These are phyloP conservation scores for Syzygium jambos DNA, from an alignment of 345 rosid genomes.

Conservation along the genomic window DNA sequence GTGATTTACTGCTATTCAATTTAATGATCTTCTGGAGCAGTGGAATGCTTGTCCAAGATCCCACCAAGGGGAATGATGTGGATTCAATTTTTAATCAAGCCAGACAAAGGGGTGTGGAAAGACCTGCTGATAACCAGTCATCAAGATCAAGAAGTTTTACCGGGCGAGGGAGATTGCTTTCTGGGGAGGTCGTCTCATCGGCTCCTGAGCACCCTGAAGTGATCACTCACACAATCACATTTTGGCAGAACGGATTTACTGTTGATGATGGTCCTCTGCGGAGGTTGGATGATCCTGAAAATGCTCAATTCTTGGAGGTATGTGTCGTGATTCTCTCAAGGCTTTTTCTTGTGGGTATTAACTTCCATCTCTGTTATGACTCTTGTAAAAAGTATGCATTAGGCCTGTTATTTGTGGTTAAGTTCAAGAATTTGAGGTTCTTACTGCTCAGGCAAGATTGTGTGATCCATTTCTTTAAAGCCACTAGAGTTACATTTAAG, in stretches of 20 bases:
- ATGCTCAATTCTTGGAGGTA: conserved; percentile 83
- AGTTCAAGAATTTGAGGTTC: neutral
- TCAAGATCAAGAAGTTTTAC: conserved; percentile 63
- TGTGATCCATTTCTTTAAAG: neutral
- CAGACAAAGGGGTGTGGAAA: conserved; percentile 57
- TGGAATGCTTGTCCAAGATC: conserved; percentile 93
- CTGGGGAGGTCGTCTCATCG: conserved; percentile 61
- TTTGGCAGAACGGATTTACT: conserved; percentile 94
- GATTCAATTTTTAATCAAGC: conserved; percentile 69
- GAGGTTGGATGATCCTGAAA: conserved; percentile 70
- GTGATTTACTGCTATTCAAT: neutral
- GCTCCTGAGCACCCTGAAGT: conserved; percentile 50
- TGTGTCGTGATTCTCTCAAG: neutral
- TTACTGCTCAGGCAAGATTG: neutral
- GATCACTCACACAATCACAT: conserved; percentile 55
- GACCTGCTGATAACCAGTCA: conserved; percentile 43
- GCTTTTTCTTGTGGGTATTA: neutral
- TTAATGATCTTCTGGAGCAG: conserved; percentile 19
- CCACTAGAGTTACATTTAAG: neutral
- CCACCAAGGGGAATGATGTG: conserved; percentile 45
- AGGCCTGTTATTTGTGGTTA: neutral
- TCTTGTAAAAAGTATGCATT: neutral
- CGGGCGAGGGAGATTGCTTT: conserved; percentile 62
- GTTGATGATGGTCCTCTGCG: conserved; percentile 80
- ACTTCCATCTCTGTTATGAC: neutral